Evolutionary conservation across 192 early-diverging fungal genomes (phyloP).

Genomic region (Backusella tuberculispora): DNA sequence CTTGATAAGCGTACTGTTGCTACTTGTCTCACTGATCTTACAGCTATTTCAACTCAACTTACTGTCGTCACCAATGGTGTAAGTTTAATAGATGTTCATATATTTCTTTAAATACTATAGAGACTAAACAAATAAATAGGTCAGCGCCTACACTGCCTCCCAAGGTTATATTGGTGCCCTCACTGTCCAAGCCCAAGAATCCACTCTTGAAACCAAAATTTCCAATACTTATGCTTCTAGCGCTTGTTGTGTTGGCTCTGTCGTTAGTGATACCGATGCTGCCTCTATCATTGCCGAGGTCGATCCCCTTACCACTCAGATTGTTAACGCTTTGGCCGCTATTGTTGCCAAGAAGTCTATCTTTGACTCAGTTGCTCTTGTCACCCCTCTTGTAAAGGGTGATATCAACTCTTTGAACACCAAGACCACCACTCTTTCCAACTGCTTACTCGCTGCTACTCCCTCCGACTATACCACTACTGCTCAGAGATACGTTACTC

Average conservation of each 20-base stretch:
- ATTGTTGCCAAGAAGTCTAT: too few relatives aligned
- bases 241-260: too few relatives aligned
- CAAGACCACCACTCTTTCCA: not conserved
- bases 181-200: not conserved
- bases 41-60: not conserved
- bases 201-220: too few relatives aligned
- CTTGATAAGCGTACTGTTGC: not conserved
- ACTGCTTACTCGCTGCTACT: not conserved
- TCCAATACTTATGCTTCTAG: too few relatives aligned
- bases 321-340: not conserved
- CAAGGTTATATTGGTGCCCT: not conserved
- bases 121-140: constrained; percentile 8
- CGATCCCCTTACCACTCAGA: not conserved
- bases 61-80: not conserved
- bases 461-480: not conserved
- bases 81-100: too few relatives aligned
- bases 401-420: not conserved
- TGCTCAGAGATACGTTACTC: not conserved
- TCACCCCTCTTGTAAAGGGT: not conserved
- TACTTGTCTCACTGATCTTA: not conserved
- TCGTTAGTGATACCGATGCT: not conserved
- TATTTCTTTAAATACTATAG: too few relatives aligned
- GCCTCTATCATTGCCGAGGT: not conserved
- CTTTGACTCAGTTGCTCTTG: too few relatives aligned
- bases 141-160: not conserved